A percentile compares a stretch with the other conserved stretches of the same genome.
phyloP scores from a whole-genome alignment of 2,329 filamentous ascomycete genomes.

The Fusarium coffeatum region DNA sequence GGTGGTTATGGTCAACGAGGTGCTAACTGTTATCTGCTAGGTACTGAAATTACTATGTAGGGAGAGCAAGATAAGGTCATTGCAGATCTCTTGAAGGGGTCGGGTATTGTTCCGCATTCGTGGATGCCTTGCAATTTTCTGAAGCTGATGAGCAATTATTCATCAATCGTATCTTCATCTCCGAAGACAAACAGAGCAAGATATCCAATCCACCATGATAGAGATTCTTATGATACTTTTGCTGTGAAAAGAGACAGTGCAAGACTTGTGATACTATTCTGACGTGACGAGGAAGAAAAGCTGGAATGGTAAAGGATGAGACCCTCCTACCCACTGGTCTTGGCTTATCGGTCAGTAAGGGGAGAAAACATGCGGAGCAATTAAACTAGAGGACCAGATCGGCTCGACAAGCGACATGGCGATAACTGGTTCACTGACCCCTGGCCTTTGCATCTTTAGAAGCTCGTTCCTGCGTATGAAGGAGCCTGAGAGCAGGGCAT shows the following conservation, averaged over 20 bases:
- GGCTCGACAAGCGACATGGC: conserved; percentile 38
- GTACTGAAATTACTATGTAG: background rate
- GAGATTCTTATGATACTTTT: background rate
- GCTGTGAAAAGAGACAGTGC: background rate
- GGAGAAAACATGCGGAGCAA: conserved; percentile 14
- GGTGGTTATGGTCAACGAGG: background rate
- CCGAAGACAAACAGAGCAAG: background rate
- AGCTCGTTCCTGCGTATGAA: conserved; percentile 27
- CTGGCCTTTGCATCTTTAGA: conserved; percentile 16
- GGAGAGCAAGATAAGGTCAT: background rate
- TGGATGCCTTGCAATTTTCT: background rate
- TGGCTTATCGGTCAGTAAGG: conserved; percentile 9
- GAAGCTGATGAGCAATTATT: background rate
- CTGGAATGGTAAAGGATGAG: background rate
- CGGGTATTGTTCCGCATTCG: background rate
- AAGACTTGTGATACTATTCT: no score
- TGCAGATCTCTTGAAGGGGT: background rate
- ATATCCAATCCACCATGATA: background rate
- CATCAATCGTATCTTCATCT: background rate
- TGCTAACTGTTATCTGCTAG: background rate
- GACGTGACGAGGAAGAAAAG: background rate
- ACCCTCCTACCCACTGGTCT: conserved; percentile 2
- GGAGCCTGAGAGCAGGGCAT: background rate
- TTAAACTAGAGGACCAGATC: conserved; percentile 28
- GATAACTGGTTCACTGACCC: conserved; percentile 17